A percentile compares a stretch with the other conserved stretches of the same genome.
phyloP scores from a whole-genome alignment of 2,329 filamentous ascomycete species.

The Xylariaceae sp. region DNA sequence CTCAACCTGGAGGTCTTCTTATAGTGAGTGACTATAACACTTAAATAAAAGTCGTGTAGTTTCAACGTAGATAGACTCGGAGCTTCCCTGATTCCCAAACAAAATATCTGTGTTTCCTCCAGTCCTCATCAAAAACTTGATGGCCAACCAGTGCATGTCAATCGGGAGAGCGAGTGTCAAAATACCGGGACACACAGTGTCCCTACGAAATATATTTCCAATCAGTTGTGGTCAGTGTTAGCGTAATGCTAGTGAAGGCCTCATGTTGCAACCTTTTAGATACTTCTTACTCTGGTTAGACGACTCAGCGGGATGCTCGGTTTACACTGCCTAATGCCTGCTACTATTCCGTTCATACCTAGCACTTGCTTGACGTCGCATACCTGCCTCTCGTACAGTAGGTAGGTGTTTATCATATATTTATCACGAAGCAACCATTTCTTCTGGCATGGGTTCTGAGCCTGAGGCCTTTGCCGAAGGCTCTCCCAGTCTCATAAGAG shows the following conservation, averaged over 20 bases:
- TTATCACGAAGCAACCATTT: neutral
- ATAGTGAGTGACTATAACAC: slow-evolving; percentile 38
- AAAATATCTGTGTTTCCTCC: neutral
- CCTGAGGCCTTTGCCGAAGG: slow-evolving; percentile 34
- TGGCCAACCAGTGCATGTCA: neutral
- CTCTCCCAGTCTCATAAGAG: slow-evolving; percentile 34
- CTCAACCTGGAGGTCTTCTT: slow-evolving; percentile 92
- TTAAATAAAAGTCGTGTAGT: neutral
- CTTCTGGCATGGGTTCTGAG: slow-evolving; percentile 32
- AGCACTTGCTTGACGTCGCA: no score
- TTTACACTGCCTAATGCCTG: no score
- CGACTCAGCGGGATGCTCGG: no score
- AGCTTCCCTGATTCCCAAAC: neutral
- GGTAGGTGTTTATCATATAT: neutral
- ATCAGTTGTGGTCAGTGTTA: neutral
- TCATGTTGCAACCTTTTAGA: neutral
- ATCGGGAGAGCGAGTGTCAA: neutral
- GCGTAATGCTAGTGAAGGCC: neutral
- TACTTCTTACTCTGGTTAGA: neutral
- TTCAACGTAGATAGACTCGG: neutral
- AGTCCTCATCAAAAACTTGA: neutral
- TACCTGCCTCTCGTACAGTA: neutral
- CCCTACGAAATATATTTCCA: neutral
- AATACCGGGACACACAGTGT: neutral
- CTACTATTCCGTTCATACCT: no score